Evolutionary conservation across 495 filamentous ascomycete species (phyloP), one percentile per base, ranked within the genome.

Genomic region (Podospora australis): DNA sequence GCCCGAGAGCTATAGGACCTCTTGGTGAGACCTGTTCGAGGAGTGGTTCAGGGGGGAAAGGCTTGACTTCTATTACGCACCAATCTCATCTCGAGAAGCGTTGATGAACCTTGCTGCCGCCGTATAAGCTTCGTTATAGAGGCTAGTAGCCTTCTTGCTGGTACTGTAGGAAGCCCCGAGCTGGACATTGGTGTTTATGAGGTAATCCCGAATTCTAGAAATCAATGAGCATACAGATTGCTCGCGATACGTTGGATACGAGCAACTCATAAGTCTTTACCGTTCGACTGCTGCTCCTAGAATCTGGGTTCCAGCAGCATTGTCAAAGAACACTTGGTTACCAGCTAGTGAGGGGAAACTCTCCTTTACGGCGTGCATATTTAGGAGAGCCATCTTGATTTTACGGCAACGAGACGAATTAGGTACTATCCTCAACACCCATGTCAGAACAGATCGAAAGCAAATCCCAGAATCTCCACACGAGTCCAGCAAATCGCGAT

Each of bases 251-350:
- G n/a, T n/a, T 3, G 24, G 34, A 8, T 23, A 9, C 26, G 9
- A n/a, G n/a, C n/a, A n/a, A n/a, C n/a, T n/a, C n/a, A n/a, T n/a
- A n/a, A n/a, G n/a, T n/a, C 64, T 72, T 59, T 64, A 87, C 84
- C 78, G 72, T 28, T 85, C 74, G 13, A 83, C 75, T 6, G 86
- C 85, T 13, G 70, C 60, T 19, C 74, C 76, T 3, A 90, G 65
- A 1, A 77, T 70, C 55, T 88, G 86, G 59, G 78, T 87, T 35
- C 84, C 85, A 17, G 83, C 84, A 3, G 86, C 84, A 55, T 88
- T 88, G 56, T 89, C 84, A 55, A 88, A 73, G 59, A 77, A 86
- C 26, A 88, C 70, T 55, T 88, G 83, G 29, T 78, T 67, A 51
- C 80, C 72, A 20, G 75, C 46, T 36, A 88, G 59, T 13, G 84